These are phyloP conservation scores for Iris pallida DNA, from an alignment of 116 monocot species.

Conservation along the genomic window DNA sequence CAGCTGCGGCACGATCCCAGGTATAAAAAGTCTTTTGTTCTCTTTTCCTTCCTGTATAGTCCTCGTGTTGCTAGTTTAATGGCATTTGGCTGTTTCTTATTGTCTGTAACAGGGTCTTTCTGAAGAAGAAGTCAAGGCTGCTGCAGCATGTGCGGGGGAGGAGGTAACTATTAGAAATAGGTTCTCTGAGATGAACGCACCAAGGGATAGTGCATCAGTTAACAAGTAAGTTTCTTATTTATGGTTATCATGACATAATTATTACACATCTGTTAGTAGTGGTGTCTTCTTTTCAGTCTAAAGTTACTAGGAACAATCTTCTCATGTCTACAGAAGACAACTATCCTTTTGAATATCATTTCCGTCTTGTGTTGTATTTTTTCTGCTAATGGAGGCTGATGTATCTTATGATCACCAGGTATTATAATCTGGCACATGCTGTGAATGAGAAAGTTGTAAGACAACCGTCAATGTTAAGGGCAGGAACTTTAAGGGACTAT, in stretches of 20 bases:
- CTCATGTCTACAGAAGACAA: not conserved
- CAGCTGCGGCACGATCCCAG: slow-evolving; percentile 69
- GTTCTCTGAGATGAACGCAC: slow-evolving; percentile 95
- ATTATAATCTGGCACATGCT: slow-evolving; percentile 97
- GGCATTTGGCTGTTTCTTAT: slow-evolving; percentile 6
- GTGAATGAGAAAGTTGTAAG: slow-evolving; percentile 74
- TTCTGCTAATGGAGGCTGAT: not conserved
- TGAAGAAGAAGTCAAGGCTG: slow-evolving; percentile 82
- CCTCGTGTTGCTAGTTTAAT: not conserved
- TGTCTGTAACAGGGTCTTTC: slow-evolving; percentile 63
- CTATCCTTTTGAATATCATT: not conserved
- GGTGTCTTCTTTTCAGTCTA: not conserved
- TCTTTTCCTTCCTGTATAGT: not conserved
- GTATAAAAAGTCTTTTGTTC: slow-evolving; percentile 20
- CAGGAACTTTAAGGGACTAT: slow-evolving; percentile 91
- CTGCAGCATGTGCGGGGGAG: slow-evolving; percentile 85
- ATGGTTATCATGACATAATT: slow-evolving; percentile 1
- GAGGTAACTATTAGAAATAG: slow-evolving; percentile 86
- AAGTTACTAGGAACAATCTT: not conserved
- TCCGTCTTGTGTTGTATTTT: not conserved
- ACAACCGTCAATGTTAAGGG: slow-evolving; percentile 87
- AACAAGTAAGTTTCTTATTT: slow-evolving; percentile 57
- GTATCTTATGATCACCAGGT: slow-evolving; percentile 39
- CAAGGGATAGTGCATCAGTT: slow-evolving; percentile 59
- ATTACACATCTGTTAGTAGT: not conserved